Evolutionary conservation across 129 eudicot genomes (phyloP).

Genomic region (Chrysanthemum lavandulifolium): DNA sequence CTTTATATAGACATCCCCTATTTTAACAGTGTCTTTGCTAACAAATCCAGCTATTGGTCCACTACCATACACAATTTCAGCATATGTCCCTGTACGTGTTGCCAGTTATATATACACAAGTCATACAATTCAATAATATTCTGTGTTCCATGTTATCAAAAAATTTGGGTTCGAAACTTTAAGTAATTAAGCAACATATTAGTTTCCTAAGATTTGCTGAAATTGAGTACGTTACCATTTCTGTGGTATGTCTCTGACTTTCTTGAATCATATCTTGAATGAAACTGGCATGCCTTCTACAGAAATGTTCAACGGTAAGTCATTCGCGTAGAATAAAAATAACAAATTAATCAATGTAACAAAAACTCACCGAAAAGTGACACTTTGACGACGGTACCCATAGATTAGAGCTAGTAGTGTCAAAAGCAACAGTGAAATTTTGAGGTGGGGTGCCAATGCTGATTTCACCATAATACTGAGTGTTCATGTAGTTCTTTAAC

Average conservation of each 20-base stretch:
- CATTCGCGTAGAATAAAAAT: not conserved
- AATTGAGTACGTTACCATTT: conserved; percentile 32
- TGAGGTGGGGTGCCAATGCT: conserved; percentile 67
- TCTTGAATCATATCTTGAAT: conserved; percentile 50
- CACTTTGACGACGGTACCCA: conserved; percentile 71
- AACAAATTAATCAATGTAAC: not conserved
- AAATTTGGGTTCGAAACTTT: too few species aligned
- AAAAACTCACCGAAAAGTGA: conserved; percentile 41
- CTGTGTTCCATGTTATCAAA: not conserved
- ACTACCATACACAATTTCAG: conserved; percentile 63
- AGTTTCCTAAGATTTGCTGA: not conserved
- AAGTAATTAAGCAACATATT: too few species aligned
- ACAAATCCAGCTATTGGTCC: conserved; percentile 79
- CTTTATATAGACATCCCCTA: conserved; percentile 60
- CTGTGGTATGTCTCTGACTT: conserved; percentile 47
- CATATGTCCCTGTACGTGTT: conserved; percentile 49
- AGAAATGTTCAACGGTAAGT: conserved; percentile 10
- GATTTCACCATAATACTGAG: conserved; percentile 67
- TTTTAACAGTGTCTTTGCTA: conserved; percentile 60
- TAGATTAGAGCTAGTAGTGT: conserved; percentile 57
- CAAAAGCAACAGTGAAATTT: conserved; percentile 49
- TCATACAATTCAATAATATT: not conserved
- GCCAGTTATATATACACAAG: not conserved
- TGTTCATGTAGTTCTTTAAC: conserved; percentile 55
- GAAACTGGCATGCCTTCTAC: conserved; percentile 51